phyloP scores from a whole-genome alignment of 192 early-diverging fungal genomes.

The Mortierella alpina region DNA sequence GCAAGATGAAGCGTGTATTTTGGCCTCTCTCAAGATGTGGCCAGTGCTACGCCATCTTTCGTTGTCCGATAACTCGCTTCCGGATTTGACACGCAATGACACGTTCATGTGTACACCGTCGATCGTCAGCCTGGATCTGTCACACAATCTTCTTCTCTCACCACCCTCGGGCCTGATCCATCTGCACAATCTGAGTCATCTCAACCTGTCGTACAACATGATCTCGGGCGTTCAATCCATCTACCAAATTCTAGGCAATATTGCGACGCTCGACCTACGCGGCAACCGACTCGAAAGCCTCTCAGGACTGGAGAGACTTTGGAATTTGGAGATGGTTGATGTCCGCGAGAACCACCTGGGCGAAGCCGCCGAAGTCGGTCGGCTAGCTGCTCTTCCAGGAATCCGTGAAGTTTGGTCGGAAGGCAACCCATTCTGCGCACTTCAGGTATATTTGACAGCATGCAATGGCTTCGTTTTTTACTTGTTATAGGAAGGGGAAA shows the following conservation, averaged over 20 bases:
- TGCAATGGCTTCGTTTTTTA: too few species aligned
- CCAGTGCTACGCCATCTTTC: constrained; percentile 54
- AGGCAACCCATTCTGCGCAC: constrained; percentile 63
- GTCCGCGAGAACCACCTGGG: constrained; percentile 64
- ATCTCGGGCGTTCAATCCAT: constrained; percentile 62
- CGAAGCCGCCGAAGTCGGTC: constrained; percentile 62
- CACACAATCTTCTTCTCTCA: constrained; percentile 62
- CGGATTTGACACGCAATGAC: constrained; percentile 48
- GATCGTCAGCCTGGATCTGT: constrained; percentile 61
- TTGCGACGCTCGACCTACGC: constrained; percentile 60
- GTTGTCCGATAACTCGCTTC: constrained; percentile 63
- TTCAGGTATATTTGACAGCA: constrained; percentile 46
- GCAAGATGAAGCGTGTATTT: constrained; percentile 20
- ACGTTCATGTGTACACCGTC: constrained; percentile 53
- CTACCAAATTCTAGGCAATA: constrained; percentile 64
- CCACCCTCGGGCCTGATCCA: constrained; percentile 57
- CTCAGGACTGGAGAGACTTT: constrained; percentile 65
- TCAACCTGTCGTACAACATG: constrained; percentile 71
- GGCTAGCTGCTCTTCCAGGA: constrained; percentile 59
- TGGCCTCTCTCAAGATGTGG: constrained; percentile 53
- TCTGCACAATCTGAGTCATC: constrained; percentile 58
- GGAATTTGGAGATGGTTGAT: constrained; percentile 66
- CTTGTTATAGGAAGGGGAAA: neutral
- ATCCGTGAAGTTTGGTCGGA: constrained; percentile 64
- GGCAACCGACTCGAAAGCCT: constrained; percentile 63